Percentiles rank a stretch among this genome's conserved stretches.
Conservation (phyloP, 108 stramenopile species). For the Skeletonema grethae region DNA sequence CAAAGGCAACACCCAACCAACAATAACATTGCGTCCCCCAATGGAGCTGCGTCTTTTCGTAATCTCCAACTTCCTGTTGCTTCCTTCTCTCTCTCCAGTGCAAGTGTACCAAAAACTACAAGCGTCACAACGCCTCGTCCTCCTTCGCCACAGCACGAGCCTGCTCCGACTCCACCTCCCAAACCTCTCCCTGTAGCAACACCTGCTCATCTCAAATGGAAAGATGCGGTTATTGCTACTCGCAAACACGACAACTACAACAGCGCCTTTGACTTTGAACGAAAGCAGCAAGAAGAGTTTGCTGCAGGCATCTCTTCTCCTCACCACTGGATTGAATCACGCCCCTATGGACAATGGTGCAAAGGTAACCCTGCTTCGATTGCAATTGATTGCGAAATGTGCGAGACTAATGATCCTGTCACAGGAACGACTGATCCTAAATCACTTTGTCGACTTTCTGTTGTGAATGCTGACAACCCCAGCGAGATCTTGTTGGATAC, state of each 20-base stretch:
- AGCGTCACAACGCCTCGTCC: conserved; percentile 19
- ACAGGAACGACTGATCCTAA: conserved; percentile 74
- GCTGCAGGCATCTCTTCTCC: conserved; percentile 24
- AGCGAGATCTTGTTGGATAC: conserved; percentile 91
- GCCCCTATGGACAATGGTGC: conserved; percentile 80
- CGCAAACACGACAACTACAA: conserved; percentile 60
- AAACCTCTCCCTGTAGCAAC: conserved; percentile 66
- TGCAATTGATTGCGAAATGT: conserved; percentile 99
- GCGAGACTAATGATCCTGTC: conserved; percentile 90
- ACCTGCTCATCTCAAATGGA: conserved; percentile 67
- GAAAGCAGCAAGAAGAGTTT: conserved; percentile 51
- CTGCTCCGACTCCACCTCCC: conserved; percentile 17
- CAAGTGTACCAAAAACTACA: neutral
- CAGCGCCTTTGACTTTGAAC: conserved; percentile 56
- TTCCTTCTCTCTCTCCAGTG: conserved; percentile 61
- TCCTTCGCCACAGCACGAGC: conserved; percentile 27
- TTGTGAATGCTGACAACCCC: conserved; percentile 88
- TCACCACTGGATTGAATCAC: conserved; percentile 71
- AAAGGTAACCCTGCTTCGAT: conserved; percentile 82
- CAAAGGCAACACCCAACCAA: conserved; percentile 14
- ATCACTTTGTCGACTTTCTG: conserved; percentile 88
- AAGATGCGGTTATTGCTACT: conserved; percentile 55
- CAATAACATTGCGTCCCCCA: conserved; percentile 19
- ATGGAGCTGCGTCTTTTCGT: conserved; percentile 41
- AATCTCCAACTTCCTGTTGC: conserved; percentile 75